A percentile compares a stretch with the other conserved stretches of the same genome.
phyloP scores from a whole-genome alignment of 164 flowering plant genomes.

The Chloranthus sessilifolius region DNA sequence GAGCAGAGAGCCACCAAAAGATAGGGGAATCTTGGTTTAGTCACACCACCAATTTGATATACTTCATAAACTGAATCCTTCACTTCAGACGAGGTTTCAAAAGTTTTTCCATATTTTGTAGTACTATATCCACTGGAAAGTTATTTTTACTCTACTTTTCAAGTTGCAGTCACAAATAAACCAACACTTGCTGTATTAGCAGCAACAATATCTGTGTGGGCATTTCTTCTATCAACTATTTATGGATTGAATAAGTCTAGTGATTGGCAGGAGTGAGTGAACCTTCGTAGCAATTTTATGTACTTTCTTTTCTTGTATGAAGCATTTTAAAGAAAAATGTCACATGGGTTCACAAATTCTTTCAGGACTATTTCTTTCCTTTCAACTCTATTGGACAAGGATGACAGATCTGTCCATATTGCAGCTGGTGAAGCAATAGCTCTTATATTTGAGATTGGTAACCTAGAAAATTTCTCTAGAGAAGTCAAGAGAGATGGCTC shows the following conservation, averaged over 20 bases:
- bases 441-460: constrained; percentile 68
- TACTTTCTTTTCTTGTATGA: neutral
- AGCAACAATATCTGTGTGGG: constrained; percentile 79
- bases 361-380: constrained; percentile 71
- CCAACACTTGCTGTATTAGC: constrained; percentile 44
- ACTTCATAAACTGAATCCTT: constrained; percentile 44
- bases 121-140: too few relatives aligned
- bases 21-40: constrained; percentile 63
- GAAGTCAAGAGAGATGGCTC: constrained; percentile 35
- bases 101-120: too few relatives aligned
- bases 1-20: constrained; percentile 70
- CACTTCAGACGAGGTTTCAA: too few relatives aligned
- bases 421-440: constrained; percentile 96
- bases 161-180: constrained; percentile 59
- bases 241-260: constrained; percentile 47
- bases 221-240: constrained; percentile 73
- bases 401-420: constrained; percentile 71
- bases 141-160: constrained; percentile 3
- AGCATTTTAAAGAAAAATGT: neutral
- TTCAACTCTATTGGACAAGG: constrained; percentile 64
- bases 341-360: constrained; percentile 2
- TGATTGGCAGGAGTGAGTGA: constrained; percentile 76
- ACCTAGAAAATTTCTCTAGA: constrained; percentile 41
- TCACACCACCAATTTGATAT: constrained; percentile 30
- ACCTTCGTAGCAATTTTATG: neutral